Percentiles rank a stretch among this genome's conserved stretches.
Conservation (phyloP, 2,329 filamentous ascomycete genomes). For the Beauveria medogensis region DNA sequence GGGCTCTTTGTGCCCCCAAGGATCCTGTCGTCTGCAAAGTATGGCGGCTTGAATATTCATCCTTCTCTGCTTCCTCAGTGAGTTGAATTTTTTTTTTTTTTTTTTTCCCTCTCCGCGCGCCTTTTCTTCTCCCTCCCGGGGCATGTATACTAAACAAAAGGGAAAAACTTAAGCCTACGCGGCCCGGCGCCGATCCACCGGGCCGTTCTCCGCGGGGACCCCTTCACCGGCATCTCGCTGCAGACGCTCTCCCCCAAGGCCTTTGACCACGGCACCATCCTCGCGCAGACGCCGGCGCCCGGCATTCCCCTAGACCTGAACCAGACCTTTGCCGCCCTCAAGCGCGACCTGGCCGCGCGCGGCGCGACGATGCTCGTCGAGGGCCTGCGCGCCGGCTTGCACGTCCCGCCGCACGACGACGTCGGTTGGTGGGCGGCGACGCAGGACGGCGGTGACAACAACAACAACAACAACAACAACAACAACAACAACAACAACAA, state of each 20-base stretch:
- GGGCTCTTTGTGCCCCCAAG: conserved; percentile 78
- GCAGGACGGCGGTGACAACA: conserved; percentile 10
- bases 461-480: neutral
- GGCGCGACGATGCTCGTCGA: conserved; percentile 65
- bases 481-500: neutral
- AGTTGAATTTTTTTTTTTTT: conserved; percentile 13
- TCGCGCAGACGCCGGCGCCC: conserved; percentile 59
- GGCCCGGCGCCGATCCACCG: conserved; percentile 84
- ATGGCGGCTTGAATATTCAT: conserved; percentile 89
- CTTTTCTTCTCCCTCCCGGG: neutral
- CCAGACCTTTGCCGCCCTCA: conserved; percentile 35
- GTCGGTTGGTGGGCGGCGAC: conserved; percentile 21
- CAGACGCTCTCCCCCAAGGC: conserved; percentile 71
- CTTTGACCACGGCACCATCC: conserved; percentile 73
- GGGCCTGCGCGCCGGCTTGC: conserved; percentile 53
- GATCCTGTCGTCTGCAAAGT: conserved; percentile 60
- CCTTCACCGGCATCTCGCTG: conserved; percentile 66
- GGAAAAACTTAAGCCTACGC: conserved; percentile 48
- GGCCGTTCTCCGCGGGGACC: conserved; percentile 58
- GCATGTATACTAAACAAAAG: neutral
- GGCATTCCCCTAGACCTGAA: conserved; percentile 42
- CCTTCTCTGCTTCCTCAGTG: conserved; percentile 84
- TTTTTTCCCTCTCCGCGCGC: too few species aligned
- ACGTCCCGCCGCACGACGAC: conserved; percentile 52
- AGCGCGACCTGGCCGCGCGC: conserved; percentile 46